These are phyloP conservation scores for Epichloe scottii DNA, from an alignment of 2,329 filamentous ascomycete genomes.

Conservation along the genomic window DNA sequence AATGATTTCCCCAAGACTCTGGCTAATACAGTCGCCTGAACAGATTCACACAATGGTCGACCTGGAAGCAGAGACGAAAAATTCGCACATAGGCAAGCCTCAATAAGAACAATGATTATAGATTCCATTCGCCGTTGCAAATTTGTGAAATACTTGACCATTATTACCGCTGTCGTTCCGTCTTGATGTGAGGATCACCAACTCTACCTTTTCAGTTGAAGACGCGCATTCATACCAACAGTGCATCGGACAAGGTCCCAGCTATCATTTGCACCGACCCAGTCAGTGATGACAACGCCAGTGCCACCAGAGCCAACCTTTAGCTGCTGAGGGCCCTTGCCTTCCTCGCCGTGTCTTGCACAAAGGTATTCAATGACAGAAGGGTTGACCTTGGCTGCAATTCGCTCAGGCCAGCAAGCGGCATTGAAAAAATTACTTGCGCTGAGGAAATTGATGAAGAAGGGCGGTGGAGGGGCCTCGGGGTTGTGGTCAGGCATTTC, in stretches of 20 bases:
- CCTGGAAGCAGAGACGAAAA: neutral
- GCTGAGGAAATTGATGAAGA: conserved; percentile 84
- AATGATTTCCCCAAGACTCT: neutral
- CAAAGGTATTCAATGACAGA: conserved; percentile 53
- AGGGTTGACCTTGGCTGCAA: conserved; percentile 80
- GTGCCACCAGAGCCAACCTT: conserved; percentile 61
- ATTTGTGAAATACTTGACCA: neutral
- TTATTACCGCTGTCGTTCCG: neutral
- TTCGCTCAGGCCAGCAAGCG: conserved; percentile 84
- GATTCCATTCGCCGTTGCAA: neutral
- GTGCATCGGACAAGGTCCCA: conserved; percentile 85
- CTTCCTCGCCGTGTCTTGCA: conserved; percentile 39
- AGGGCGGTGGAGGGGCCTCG: conserved; percentile 35
- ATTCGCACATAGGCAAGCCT: neutral
- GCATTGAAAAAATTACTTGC: conserved; percentile 92
- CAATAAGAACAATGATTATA: neutral
- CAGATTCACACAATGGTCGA: neutral
- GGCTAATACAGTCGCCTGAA: neutral
- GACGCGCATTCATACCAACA: conserved; percentile 76
- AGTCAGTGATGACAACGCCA: conserved; percentile 85
- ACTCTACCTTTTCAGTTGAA: conserved; percentile 35
- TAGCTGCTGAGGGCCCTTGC: conserved; percentile 35
- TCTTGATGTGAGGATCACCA: neutral
- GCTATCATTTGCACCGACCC: conserved; percentile 75
- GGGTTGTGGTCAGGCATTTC: conserved; percentile 18